Base-by-base conservation (phyloP, 2,329 filamentous ascomycete species). In the Didymella lethalis region DNA sequence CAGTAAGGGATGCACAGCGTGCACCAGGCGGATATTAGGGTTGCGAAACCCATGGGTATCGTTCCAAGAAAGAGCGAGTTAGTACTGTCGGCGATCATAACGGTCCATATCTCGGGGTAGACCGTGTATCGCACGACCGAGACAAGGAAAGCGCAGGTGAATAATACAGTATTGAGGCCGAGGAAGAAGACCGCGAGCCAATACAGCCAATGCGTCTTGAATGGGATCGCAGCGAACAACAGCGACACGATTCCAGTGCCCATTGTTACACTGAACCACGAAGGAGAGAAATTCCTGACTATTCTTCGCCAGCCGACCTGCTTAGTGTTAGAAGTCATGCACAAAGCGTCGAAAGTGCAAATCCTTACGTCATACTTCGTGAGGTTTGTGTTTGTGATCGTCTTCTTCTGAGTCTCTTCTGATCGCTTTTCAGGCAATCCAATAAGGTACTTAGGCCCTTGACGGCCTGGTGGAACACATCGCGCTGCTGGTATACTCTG, bases 21-120 rank as follows among this genome's bases (percentile, higher is more conserved):
- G 12, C 87, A 80, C 71, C 86, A 84, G 82, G 88, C 87, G 61
- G 88, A 86, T 60, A 90, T 84, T 43, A 91, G 85, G 1, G 88
- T 90, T 0, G 87, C 85, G 57, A 91, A 83, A 0, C 83, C 88
- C 86, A 91, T 90, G 0, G 88, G 88, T 31, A 90, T 83, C 0
- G 86, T 88, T 0, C 78, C 89, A 3, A 92, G 76, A 64, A 91
- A 92, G 52, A 92, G 80, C 1, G 85, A 88, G 68, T 92, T 87
- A 1, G 83, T 83, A 0, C 87, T 88, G 49, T 92, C 86, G 2
- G 79, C 77, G 34, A 91, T 83, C 88, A 92, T 90, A 16, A 83
- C 85, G 0, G 58, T 62, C 69, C 88, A 91, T 29, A 90, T 86
- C 57, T 84, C 81, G 0, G 88, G 89, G 66, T 89, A 91, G 1